Conservation (phyloP, 768 basidiomycete genomes). For the Collybia mongolica region DNA sequence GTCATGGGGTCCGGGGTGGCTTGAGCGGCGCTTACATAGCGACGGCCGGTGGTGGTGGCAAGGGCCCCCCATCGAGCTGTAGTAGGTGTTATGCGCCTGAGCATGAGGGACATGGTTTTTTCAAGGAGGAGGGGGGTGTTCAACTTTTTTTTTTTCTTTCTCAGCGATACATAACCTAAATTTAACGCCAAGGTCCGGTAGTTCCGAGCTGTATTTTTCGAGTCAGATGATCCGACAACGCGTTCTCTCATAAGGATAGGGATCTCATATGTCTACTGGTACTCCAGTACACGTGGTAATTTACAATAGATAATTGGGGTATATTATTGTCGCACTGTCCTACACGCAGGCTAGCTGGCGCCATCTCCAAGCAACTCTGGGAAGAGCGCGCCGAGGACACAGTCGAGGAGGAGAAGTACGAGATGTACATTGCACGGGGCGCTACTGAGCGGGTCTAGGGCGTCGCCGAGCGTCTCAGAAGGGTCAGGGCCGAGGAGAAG, state of each 20-base stretch:
- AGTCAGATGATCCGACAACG: too few relatives aligned
- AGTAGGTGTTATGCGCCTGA: constrained; percentile 9
- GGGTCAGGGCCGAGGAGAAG: constrained; percentile 57
- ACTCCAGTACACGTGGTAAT: too few relatives aligned
- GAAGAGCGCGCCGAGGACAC: constrained; percentile 66
- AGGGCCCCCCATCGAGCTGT: constrained; percentile 14
- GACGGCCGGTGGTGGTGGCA: constrained; percentile 1
- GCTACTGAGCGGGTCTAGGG: constrained; percentile 62
- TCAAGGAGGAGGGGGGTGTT: too few relatives aligned
- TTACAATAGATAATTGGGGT: too few relatives aligned
- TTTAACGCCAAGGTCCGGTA: too few relatives aligned
- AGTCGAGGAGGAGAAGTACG: constrained; percentile 70
- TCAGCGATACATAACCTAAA: too few relatives aligned
- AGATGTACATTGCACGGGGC: constrained; percentile 79
- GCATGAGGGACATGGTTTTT: constrained; percentile 12
- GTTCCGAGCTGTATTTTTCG: too few relatives aligned
- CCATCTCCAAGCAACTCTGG: constrained; percentile 56
- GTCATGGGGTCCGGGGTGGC: constrained; percentile 13
- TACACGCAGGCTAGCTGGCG: background rate
- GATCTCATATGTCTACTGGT: too few relatives aligned
- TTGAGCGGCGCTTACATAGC: constrained; percentile 9
- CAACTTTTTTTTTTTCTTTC: too few relatives aligned
- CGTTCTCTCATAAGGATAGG: too few relatives aligned
- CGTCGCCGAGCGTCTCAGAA: constrained; percentile 43
- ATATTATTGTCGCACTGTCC: too few relatives aligned